Percentiles rank a stretch among this genome's conserved stretches.
These are phyloP conservation scores for Caloboletus inedulis DNA, from an alignment of 1,284 basidiomycete genomes.

Conservation along the genomic window DNA sequence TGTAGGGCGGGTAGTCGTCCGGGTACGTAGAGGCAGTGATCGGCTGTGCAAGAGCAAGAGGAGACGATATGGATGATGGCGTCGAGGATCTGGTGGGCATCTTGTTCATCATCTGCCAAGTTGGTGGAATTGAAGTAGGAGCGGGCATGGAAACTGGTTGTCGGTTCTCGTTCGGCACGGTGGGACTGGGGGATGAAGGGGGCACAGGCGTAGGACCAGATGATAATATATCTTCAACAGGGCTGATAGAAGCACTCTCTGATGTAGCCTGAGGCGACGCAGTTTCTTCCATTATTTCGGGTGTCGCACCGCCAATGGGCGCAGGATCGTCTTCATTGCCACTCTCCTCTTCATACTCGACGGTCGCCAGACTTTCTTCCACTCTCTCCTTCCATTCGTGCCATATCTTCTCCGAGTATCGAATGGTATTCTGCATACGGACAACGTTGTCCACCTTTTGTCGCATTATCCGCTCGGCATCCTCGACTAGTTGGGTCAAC, in stretches of 20 bases:
- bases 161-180: constrained; percentile 30
- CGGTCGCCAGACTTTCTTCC: constrained; percentile 58
- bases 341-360: constrained; percentile 48
- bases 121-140: constrained; percentile 31
- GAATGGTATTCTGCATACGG: constrained; percentile 96
- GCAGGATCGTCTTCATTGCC: constrained; percentile 35
- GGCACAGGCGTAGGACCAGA: constrained; percentile 68
- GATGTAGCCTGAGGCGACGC: constrained; percentile 16
- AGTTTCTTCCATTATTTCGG: constrained; percentile 14
- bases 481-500: constrained; percentile 75
- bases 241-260: constrained; percentile 44
- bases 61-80: constrained; percentile 80
- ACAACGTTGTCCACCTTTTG: constrained; percentile 95
- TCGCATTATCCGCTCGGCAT: constrained; percentile 85
- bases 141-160: constrained; percentile 24
- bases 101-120: constrained; percentile 47
- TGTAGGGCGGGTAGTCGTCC: constrained; percentile 56
- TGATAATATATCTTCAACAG: constrained; percentile 39
- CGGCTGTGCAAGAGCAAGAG: constrained; percentile 74
- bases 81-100: constrained; percentile 77
- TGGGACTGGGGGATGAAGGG: constrained; percentile 55
- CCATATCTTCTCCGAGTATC: constrained; percentile 96
- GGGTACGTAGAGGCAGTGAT: constrained; percentile 66
- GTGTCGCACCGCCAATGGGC: constrained; percentile 39
- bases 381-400: constrained; percentile 96